These are phyloP conservation scores for Pseudognaphalium luteoalbum DNA, from an alignment of 129 eudicot genomes.

Conservation along the genomic window DNA sequence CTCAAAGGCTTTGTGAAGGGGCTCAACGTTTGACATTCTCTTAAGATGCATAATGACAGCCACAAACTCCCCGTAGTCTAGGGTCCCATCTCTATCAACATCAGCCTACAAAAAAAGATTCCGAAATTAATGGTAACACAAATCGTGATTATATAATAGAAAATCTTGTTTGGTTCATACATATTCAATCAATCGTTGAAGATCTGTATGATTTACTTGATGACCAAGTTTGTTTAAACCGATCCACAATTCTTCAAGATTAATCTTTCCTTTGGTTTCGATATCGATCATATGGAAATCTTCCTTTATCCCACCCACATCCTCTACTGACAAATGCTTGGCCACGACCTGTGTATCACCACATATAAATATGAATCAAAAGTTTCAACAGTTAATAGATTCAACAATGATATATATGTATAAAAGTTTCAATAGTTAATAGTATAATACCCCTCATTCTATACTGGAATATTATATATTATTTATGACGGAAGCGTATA, in stretches of 20 bases:
- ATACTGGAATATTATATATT: too few species aligned
- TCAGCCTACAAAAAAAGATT: constrained; percentile 55
- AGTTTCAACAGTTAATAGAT: too few species aligned
- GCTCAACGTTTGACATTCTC: constrained; percentile 70
- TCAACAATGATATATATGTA: too few species aligned
- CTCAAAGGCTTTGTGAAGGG: constrained; percentile 56
- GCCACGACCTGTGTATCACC: constrained; percentile 60
- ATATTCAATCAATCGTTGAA: constrained; percentile 66
- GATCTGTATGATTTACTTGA: constrained; percentile 59
- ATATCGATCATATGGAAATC: constrained; percentile 70
- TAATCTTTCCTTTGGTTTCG: constrained; percentile 56
- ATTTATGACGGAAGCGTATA: too few species aligned
- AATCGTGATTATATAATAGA: background rate
- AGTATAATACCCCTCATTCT: too few species aligned
- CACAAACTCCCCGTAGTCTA: constrained; percentile 64
- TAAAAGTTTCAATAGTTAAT: too few species aligned
- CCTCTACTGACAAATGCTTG: constrained; percentile 73
- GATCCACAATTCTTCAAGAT: constrained; percentile 54
- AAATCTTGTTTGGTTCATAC: constrained; percentile 36
- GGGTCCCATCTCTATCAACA: constrained; percentile 68
- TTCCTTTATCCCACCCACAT: constrained; percentile 70
- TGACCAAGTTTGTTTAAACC: constrained; percentile 76
- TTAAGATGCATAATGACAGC: constrained; percentile 66
- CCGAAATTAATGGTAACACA: background rate
- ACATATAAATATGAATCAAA: background rate